A percentile compares a stretch with the other conserved stretches of the same genome.
phyloP scores from a whole-genome alignment of 2,329 filamentous ascomycete species.

The Rhinocladiella mackenziei region DNA sequence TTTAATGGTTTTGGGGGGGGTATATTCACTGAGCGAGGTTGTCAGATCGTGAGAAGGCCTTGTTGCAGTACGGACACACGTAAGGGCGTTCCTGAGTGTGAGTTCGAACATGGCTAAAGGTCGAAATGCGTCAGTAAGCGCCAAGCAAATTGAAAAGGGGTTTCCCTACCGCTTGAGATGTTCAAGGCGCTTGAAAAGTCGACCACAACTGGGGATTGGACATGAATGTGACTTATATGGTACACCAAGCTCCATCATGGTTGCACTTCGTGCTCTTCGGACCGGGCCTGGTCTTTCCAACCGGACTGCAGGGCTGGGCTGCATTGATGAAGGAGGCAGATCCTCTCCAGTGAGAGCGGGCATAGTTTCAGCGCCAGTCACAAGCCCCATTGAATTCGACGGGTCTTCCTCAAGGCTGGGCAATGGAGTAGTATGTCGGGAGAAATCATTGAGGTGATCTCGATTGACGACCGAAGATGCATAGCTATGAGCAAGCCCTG shows the following conservation, averaged over 20 bases:
- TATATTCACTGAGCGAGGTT: conserved; percentile 88
- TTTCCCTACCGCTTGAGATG: conserved; percentile 90
- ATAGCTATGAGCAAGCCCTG: conserved; percentile 68
- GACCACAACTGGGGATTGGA: conserved; percentile 96
- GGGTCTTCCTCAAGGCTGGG: conserved; percentile 80
- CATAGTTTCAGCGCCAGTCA: conserved; percentile 66
- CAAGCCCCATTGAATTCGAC: conserved; percentile 62
- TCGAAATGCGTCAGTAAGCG: conserved; percentile 46
- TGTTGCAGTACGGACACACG: conserved; percentile 95
- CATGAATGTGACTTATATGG: conserved; percentile 98
- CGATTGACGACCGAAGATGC: conserved; percentile 68
- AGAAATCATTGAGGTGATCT: conserved; percentile 73
- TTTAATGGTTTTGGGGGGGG: background rate
- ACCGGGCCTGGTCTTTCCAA: conserved; percentile 67
- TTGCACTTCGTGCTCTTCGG: conserved; percentile 86
- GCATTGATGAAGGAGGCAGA: conserved; percentile 50
- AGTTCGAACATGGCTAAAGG: conserved; percentile 95
- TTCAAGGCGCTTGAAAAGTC: conserved; percentile 97
- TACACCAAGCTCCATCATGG: conserved; percentile 91
- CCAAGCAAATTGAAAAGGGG: conserved; percentile 36
- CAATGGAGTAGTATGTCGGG: conserved; percentile 84
- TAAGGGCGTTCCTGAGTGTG: conserved; percentile 99
- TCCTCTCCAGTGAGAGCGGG: conserved; percentile 61
- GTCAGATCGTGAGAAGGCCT: conserved; percentile 96
- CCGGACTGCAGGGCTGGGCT: conserved; percentile 57